These are phyloP conservation scores for Colletotrichum neosansevieriae DNA, from an alignment of 2,329 filamentous ascomycete species.

Conservation along the genomic window DNA sequence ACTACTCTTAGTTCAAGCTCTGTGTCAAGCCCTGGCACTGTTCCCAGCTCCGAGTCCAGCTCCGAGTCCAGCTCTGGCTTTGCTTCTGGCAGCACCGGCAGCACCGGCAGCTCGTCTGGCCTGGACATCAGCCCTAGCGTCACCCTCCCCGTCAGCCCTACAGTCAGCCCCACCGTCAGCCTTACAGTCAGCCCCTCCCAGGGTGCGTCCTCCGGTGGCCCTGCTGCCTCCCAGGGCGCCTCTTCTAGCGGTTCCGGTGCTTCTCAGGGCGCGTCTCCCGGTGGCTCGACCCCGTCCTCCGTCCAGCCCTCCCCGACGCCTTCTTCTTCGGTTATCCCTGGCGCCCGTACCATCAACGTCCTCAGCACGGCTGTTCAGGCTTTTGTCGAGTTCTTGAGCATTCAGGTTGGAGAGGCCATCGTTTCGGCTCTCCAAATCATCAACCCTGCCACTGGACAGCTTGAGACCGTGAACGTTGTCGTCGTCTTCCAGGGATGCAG, in stretches of 20 bases:
- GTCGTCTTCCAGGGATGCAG: constrained; percentile 16
- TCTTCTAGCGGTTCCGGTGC: too few species aligned
- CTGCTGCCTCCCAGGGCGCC: not conserved
- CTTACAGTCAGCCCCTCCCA: not conserved
- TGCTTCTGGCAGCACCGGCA: not conserved
- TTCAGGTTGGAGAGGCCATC: constrained; percentile 18
- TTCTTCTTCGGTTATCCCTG: not conserved
- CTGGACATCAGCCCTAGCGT: not conserved
- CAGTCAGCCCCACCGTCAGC: not conserved
- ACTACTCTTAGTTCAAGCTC: not conserved
- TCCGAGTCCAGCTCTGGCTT: not conserved
- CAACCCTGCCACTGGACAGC: not conserved
- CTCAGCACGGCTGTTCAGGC: not conserved
- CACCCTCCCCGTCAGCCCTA: not conserved
- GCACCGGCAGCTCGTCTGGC: not conserved
- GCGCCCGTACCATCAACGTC: not conserved
- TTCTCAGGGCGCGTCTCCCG: not conserved
- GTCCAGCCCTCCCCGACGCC: not conserved
- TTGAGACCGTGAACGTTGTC: not conserved
- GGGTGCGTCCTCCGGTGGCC: not conserved
- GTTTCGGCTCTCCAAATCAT: not conserved
- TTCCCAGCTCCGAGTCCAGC: not conserved
- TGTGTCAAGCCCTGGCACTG: not conserved
- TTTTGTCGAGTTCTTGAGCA: constrained; percentile 8
- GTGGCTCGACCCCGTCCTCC: not conserved